Conservation (phyloP, 345 rosid species). For the Gossypium anomalum region DNA sequence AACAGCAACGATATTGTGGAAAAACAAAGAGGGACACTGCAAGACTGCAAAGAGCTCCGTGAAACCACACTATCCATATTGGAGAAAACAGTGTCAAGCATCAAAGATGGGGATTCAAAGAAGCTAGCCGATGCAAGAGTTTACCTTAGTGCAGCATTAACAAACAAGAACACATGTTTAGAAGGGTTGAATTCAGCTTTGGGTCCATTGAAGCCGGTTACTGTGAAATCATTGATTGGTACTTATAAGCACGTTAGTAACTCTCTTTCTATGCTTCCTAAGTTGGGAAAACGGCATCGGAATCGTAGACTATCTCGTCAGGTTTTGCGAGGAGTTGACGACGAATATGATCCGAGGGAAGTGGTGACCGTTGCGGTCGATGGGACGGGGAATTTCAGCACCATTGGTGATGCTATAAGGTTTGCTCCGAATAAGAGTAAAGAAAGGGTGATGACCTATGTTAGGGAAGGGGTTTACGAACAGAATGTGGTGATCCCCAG, state of each 20-base stretch:
- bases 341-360: conserved; percentile 51
- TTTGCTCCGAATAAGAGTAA: conserved; percentile 67
- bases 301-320: conserved; percentile 52
- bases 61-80: conserved; percentile 52
- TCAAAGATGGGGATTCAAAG: conserved; percentile 31
- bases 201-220: conserved; percentile 49
- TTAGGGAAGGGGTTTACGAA: conserved; percentile 57
- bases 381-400: conserved; percentile 72
- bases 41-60: conserved; percentile 77
- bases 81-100: conserved; percentile 40
- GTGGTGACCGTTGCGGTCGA: conserved; percentile 62
- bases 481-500: conserved; percentile 70
- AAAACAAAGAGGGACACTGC: conserved; percentile 64
- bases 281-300: conserved; percentile 16
- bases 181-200: conserved; percentile 75
- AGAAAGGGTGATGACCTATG: conserved; percentile 44
- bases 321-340: conserved; percentile 42
- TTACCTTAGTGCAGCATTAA: conserved; percentile 69
- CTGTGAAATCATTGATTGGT: conserved; percentile 37
- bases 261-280: conserved; percentile 60
- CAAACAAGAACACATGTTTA: conserved; percentile 84
- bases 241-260: conserved; percentile 75
- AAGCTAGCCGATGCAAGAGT: conserved; percentile 55
- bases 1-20: conserved; percentile 39
- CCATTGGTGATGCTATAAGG: conserved; percentile 56